Evolutionary conservation across 2,329 filamentous ascomycete species (phyloP), one percentile per base, ranked within the genome.

Genomic region (Epicoccum sorghinum): DNA sequence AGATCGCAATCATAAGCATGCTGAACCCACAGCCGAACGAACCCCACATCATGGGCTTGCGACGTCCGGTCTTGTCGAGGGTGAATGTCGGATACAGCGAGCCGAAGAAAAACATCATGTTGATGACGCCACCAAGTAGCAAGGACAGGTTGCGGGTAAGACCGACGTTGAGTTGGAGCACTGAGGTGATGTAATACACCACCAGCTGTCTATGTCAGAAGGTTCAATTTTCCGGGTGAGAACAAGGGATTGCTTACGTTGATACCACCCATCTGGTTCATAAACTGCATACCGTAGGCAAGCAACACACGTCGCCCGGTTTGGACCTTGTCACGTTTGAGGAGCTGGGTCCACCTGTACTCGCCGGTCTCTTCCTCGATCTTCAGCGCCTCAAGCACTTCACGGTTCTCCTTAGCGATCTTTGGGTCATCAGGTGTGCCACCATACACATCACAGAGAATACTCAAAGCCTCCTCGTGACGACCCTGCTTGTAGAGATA

Each of bases 321-420:
- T 56, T 78, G 74, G 0, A 78, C 73, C 18, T 70, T 66, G 32
- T 77, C 76, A 6, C 59, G 64, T 57, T 73, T 76, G 46, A 78
- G 66, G 1, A 78, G 61, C 35, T 75, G 66, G 8, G 65, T 62
- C 75, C 75, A 77, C 9, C 52, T 60, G 52, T 76, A 77, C 58
- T 74, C 73, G 30, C 75, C 73, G 43, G 74, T 64, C 51, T 70
- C 66, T 49, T 70, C 58, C 47, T 77, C 75, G 1, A 77, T 40
- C 29, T 65, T 68, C 5, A 77, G 42, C 0, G 73, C 71, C 29
- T 73, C 69, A 1, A 77, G 60, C 8, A 77, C 74, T 7, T 76
- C 64, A 8, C 44, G 40, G 29, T 89, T 84, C 8, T 80, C 65
- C 49, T 81, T 78, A 2, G 68, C 70, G 67, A 86, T 85, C 85